These are phyloP conservation scores for Cornus kousa DNA, from an alignment of 148 eudicot genomes.

Conservation along the genomic window DNA sequence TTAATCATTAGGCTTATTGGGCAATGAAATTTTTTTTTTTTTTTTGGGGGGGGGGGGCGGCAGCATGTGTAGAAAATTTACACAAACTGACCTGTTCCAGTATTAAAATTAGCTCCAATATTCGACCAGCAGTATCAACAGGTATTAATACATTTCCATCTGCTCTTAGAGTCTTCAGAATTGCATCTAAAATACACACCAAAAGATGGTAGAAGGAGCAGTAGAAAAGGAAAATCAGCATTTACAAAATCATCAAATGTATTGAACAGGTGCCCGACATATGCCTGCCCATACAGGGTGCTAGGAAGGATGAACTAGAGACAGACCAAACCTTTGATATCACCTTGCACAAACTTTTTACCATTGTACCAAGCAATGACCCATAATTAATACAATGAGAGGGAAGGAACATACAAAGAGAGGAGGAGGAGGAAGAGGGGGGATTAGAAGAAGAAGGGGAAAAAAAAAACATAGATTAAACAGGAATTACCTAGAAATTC, in stretches of 20 bases:
- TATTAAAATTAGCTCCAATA: slow-evolving; percentile 70
- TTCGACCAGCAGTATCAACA: slow-evolving; percentile 96
- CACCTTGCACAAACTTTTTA: no score
- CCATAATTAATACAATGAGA: neutral
- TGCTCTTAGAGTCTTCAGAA: slow-evolving; percentile 62
- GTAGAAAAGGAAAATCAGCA: neutral
- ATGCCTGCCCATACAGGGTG: no score
- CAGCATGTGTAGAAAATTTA: neutral
- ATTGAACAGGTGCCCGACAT: no score
- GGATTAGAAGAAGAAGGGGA: neutral
- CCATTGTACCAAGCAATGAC: neutral
- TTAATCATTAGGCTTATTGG: slow-evolving; percentile 2
- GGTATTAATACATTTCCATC: slow-evolving; percentile 89
- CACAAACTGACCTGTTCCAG: slow-evolving; percentile 70
- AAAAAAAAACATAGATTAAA: slow-evolving; percentile 1
- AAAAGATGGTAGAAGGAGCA: neutral
- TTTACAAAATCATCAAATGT: neutral
- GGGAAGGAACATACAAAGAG: no score
- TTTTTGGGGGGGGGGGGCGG: neutral
- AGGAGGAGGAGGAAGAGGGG: no score
- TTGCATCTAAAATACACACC: slow-evolving; percentile 47
- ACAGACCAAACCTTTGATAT: no score
- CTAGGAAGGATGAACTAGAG: no score
- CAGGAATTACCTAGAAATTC: slow-evolving; percentile 67
- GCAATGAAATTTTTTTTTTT: no score